Conservation (phyloP, 306 rosid species). For the Ormosia emarginata region DNA sequence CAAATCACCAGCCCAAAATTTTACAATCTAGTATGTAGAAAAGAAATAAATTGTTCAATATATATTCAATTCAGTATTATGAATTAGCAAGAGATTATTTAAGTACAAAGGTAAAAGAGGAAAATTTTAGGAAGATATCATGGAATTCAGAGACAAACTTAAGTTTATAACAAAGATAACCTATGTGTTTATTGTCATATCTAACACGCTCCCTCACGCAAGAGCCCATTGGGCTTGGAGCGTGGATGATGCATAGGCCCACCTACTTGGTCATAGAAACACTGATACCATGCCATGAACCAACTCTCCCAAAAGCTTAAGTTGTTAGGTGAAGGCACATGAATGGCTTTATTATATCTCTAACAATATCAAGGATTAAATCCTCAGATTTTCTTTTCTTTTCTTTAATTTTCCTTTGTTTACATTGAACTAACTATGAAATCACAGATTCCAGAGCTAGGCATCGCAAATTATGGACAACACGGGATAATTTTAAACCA, state of each 20-base stretch:
- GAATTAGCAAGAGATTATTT: slow-evolving; percentile 16
- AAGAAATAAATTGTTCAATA: neutral
- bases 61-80: neutral
- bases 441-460: slow-evolving; percentile 5
- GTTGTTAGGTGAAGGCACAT: too few relatives aligned
- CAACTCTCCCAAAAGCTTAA: too few relatives aligned
- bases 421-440: slow-evolving; percentile 1
- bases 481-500: slow-evolving; percentile 4
- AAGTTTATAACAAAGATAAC: slow-evolving; percentile 1
- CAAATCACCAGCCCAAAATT: slow-evolving; percentile 18
- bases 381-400: neutral
- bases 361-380: slow-evolving; percentile 6
- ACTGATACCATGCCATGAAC: too few relatives aligned
- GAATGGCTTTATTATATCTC: too few relatives aligned
- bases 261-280: too few relatives aligned
- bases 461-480: slow-evolving; percentile 3
- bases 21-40: neutral
- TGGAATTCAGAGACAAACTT: slow-evolving; percentile 5
- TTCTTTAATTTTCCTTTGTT: slow-evolving; percentile 7
- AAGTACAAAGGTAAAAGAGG: neutral
- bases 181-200: neutral
- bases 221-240: neutral
- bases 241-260: neutral
- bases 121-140: slow-evolving; percentile 8
- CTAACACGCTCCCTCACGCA: neutral